phyloP scores from a whole-genome alignment of 129 eudicot species.

The Pulicaria dysenterica region DNA sequence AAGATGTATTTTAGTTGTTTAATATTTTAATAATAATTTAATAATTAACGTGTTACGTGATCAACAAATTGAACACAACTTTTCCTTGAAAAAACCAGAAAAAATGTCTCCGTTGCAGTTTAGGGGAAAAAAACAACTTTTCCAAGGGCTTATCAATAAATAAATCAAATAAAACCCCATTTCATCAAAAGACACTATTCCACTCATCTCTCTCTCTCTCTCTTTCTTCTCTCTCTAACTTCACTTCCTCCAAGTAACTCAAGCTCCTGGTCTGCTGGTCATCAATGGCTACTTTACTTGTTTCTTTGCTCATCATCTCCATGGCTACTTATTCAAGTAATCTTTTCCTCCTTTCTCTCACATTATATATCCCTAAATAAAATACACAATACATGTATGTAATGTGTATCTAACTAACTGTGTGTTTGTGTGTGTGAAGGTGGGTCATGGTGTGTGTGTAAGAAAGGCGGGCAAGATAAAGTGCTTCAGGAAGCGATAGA shows the following conservation, averaged over 20 bases:
- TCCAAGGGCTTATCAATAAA: constrained; percentile 13
- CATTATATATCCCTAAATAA: not conserved
- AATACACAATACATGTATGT: not conserved
- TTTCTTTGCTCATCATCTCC: constrained; percentile 47
- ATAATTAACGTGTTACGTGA: too few relatives aligned
- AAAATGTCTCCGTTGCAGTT: too few relatives aligned
- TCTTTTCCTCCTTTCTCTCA: constrained; percentile 5
- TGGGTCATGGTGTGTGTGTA: constrained; percentile 78
- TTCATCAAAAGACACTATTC: constrained; percentile 3
- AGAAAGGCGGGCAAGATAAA: constrained; percentile 50
- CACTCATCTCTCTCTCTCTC: not conserved
- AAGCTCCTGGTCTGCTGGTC: constrained; percentile 12
- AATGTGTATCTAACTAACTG: not conserved
- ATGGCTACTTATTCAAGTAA: constrained; percentile 71
- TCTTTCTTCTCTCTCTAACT: constrained; percentile 21
- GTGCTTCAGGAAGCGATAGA: constrained; percentile 66
- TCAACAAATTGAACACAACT: too few relatives aligned
- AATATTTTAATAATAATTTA: too few relatives aligned
- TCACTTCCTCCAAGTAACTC: constrained; percentile 13
- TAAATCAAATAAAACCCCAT: constrained; percentile 8
- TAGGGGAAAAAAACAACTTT: not conserved
- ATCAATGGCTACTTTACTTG: constrained; percentile 48
- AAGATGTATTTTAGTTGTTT: too few relatives aligned
- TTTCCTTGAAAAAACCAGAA: too few relatives aligned
- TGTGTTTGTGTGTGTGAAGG: constrained; percentile 24